Evolutionary conservation across 805 yeast genomes (phyloP), one percentile per base, ranked within the genome.

Genomic region (Starmerella roubikii): DNA sequence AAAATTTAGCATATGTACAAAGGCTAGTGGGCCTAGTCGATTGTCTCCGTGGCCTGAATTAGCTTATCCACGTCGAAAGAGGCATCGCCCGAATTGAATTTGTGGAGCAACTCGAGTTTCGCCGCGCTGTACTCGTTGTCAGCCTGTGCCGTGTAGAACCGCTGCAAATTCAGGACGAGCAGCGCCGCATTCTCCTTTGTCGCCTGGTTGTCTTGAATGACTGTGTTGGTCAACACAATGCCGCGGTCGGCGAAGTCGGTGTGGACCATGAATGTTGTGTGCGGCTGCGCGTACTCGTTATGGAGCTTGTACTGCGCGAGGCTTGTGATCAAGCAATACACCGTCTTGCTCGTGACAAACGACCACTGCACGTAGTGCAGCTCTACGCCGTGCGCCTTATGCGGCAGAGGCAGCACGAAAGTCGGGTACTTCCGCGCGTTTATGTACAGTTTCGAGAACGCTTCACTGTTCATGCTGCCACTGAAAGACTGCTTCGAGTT

Each of bases 281-380:
- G 97, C 1, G 98, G 97, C 55, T 83, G 78, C 9, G 98, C 94
- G 59, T 68, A 91, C 55, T 88, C 96, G 40, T 72, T 74, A 54
- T 88, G 95, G 22, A 85, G 68, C 58, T 88, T 85, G 60, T 74
- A 91, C 60, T 91, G 97, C 1, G 91, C 86, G 47, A 91, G 68
- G 0, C 95, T 76, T 2, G 98, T 91, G 51, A 91, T 66, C 70
- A 91, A 69, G 55, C 93, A 83, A 61, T 91, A 95, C 1, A 82
- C 67, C 2, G 96, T 86, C 30, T 74, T 51, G 13, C 81, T 77
- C 1, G 88, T 94, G 12, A 79, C 86, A 56, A 84, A 82, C 16
- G 74, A 68, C 98, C 98, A 91, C 61, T 91, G 97, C 18, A 86
- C 74, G 56, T 79, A 84, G 55, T 91, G 96, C 61, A 91, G 68